Conservation (phyloP, 148 eudicot genomes). For the Vaccinium darrowii region DNA sequence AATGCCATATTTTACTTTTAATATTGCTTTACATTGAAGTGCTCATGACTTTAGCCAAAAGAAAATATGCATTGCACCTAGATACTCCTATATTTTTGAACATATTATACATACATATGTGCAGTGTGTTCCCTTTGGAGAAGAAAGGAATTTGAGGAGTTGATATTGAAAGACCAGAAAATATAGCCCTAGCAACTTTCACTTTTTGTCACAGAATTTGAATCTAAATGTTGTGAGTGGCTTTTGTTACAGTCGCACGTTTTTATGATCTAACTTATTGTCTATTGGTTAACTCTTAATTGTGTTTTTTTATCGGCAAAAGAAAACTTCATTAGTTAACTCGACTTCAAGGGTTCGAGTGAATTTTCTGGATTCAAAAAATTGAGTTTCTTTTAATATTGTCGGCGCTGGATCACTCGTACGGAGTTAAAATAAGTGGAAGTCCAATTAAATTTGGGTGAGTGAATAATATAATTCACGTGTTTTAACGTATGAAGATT, state of each 20-base stretch:
- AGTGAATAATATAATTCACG: too few species aligned
- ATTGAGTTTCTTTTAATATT: too few species aligned
- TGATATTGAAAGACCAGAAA: conserved; percentile 6
- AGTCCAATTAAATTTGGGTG: too few species aligned
- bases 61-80: conserved; percentile 15
- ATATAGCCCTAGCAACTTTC: neutral
- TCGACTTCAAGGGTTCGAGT: too few species aligned
- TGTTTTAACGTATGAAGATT: too few species aligned
- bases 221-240: conserved; percentile 13
- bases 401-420: too few species aligned
- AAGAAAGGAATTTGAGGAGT: neutral
- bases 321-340: too few species aligned
- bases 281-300: too few species aligned
- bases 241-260: conserved; percentile 31
- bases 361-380: too few species aligned
- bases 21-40: conserved; percentile 36
- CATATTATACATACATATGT: conserved; percentile 4
- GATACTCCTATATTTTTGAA: neutral
- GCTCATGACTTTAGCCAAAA: conserved; percentile 51
- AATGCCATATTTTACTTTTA: conserved; percentile 71
- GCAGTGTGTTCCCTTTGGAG: conserved; percentile 10
- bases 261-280: neutral
- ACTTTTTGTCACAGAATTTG: conserved; percentile 22
- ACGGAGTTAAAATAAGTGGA: too few species aligned
- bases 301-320: too few species aligned